A percentile compares a stretch with the other conserved stretches of the same genome.
phyloP scores from a whole-genome alignment of 768 basidiomycete genomes.

The Dioszegia hungarica region DNA sequence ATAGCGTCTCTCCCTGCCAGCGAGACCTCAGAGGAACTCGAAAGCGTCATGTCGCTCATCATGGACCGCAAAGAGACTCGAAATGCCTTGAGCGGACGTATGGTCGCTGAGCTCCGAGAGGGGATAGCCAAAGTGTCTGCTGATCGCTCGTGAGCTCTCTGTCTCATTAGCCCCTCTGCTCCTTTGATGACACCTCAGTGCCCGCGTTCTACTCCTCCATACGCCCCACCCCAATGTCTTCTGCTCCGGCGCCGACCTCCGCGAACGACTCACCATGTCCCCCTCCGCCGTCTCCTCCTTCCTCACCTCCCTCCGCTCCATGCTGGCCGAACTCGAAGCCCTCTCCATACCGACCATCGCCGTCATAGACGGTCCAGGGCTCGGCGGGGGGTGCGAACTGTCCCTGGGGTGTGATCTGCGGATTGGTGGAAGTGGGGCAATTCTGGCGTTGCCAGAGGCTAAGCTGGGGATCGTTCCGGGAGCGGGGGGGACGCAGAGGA shows the following conservation, averaged over 20 bases:
- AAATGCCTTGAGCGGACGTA: constrained; percentile 75
- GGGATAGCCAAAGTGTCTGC: constrained; percentile 64
- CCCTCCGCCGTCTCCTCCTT: constrained; percentile 69
- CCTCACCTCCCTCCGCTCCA: constrained; percentile 66
- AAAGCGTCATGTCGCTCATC: constrained; percentile 68
- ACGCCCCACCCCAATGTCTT: constrained; percentile 74
- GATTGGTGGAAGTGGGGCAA: constrained; percentile 63
- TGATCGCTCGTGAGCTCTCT: constrained; percentile 58
- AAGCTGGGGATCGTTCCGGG: constrained; percentile 92
- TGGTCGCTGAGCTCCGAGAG: constrained; percentile 69
- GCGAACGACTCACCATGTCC: constrained; percentile 78
- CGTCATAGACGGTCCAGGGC: constrained; percentile 85
- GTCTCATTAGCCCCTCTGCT: background rate
- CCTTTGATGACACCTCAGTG: constrained; percentile 50
- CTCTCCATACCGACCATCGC: constrained; percentile 79
- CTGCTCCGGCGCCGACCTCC: constrained; percentile 87
- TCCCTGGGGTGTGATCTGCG: constrained; percentile 84
- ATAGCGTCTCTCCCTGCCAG: background rate
- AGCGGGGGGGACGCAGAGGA: constrained; percentile 87
- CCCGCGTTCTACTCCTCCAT: constrained; percentile 75
- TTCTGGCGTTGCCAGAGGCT: constrained; percentile 89
- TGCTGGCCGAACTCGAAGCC: constrained; percentile 69
- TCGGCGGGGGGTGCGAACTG: constrained; percentile 88
- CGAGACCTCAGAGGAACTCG: constrained; percentile 33
- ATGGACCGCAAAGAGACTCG: constrained; percentile 76